Conservation (phyloP, 169 alveolate genomes). For the Eimeria nieschulzi region DNA sequence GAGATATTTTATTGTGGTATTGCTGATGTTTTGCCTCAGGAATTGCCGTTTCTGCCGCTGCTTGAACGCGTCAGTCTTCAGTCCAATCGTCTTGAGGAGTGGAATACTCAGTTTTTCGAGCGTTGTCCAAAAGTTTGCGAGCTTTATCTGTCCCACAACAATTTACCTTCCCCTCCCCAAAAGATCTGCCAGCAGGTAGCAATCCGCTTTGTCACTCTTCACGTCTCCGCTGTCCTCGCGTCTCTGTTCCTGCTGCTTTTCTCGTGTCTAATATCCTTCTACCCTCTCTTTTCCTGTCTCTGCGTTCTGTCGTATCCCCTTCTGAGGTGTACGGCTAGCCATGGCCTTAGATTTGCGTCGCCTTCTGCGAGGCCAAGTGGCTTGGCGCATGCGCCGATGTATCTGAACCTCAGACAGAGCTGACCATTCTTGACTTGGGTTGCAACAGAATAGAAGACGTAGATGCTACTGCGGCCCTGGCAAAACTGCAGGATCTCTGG, state of each 20-base stretch:
- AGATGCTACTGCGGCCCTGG: constrained; percentile 69
- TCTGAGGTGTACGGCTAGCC: constrained; percentile 2
- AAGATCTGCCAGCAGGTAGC: constrained; percentile 26
- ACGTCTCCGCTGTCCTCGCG: background rate
- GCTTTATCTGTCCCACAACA: constrained; percentile 79
- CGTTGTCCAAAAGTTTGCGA: constrained; percentile 76
- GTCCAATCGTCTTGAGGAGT: constrained; percentile 80
- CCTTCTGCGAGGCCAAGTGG: background rate
- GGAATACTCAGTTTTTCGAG: constrained; percentile 72
- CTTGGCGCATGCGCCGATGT: background rate
- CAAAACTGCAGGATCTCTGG: constrained; percentile 81
- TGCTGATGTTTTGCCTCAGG: constrained; percentile 19
- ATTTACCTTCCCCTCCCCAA: constrained; percentile 61
- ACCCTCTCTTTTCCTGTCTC: background rate
- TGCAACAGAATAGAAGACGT: constrained; percentile 74
- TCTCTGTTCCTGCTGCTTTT: background rate
- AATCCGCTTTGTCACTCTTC: background rate
- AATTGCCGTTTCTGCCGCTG: constrained; percentile 75
- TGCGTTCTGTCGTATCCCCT: background rate
- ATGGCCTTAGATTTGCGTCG: background rate
- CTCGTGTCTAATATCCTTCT: background rate
- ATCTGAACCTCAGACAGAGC: constrained; percentile 48
- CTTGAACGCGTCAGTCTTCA: constrained; percentile 78
- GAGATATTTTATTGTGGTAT: background rate
- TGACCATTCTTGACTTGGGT: constrained; percentile 79